A percentile compares a stretch with the other conserved stretches of the same genome.
Evolutionary conservation across 1,284 basidiomycete genomes (phyloP).

Genomic region (Cystobasidium pallidum): DNA sequence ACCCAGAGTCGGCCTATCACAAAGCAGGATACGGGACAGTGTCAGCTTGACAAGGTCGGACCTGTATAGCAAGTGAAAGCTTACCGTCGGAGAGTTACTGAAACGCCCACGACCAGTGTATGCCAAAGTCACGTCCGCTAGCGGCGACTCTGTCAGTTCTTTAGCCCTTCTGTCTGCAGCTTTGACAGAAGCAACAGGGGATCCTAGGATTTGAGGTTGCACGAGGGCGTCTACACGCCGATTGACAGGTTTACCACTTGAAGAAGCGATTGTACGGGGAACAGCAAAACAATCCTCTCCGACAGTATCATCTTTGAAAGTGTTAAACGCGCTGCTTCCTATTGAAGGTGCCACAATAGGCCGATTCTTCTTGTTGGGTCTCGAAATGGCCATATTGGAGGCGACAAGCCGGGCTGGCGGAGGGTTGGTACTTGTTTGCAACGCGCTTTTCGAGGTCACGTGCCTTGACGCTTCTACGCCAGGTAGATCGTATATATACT

Average conservation of each 20-base stretch:
- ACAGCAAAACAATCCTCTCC: neutral
- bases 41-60: neutral
- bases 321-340: conserved; percentile 4
- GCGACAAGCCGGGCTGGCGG: neutral
- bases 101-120: conserved; percentile 24
- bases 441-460: neutral
- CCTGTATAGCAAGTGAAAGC: neutral
- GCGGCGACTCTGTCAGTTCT: conserved; percentile 29
- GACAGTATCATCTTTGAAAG: conserved; percentile 15
- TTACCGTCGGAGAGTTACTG: conserved; percentile 23
- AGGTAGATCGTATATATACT: conserved; percentile 32
- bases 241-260: neutral
- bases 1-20: conserved; percentile 27
- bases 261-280: neutral
- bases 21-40: neutral
- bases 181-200: neutral
- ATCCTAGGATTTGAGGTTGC: neutral
- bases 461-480: conserved; percentile 1
- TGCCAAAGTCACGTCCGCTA: conserved; percentile 29
- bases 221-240: neutral
- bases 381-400: conserved; percentile 1
- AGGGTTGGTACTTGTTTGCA: neutral
- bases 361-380: conserved; percentile 18
- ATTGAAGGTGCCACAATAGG: conserved; percentile 6
- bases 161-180: conserved; percentile 11